Evolutionary conservation across 176 grass and related monocot species (phyloP).

Genomic region (Triticum timopheevii): DNA sequence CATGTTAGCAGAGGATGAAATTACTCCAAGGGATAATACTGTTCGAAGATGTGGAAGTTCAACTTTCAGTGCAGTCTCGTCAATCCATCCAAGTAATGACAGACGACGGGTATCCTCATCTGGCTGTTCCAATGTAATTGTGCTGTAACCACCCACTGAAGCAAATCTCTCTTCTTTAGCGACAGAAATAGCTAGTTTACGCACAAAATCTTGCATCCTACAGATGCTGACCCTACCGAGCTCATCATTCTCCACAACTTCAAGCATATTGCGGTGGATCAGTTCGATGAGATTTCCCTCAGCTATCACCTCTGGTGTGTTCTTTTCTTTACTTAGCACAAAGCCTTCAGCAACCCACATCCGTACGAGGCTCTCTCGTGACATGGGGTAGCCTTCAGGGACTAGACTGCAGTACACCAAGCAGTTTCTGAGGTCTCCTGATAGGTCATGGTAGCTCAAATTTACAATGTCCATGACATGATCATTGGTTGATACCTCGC

Average conservation of each 20-base stretch:
- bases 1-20: neutral
- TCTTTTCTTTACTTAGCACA: neutral
- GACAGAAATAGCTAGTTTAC: neutral
- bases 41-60: neutral
- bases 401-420: neutral
- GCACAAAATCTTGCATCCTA: constrained; percentile 1
- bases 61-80: neutral
- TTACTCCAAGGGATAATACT: neutral
- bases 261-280: neutral
- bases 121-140: no score
- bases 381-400: neutral
- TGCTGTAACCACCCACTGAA: neutral
- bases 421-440: neutral
- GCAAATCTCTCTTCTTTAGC: neutral
- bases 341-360: constrained; percentile 2
- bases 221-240: neutral
- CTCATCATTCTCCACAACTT: neutral
- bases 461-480: neutral
- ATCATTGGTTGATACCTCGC: neutral
- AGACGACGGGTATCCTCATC: neutral
- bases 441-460: neutral
- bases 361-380: neutral
- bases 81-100: neutral
- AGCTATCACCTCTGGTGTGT: neutral
- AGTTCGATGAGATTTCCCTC: neutral